A percentile compares a stretch with the other conserved stretches of the same genome.
phyloP scores from a whole-genome alignment of 495 filamentous ascomycete genomes.

The Rhypophila decipiens region DNA sequence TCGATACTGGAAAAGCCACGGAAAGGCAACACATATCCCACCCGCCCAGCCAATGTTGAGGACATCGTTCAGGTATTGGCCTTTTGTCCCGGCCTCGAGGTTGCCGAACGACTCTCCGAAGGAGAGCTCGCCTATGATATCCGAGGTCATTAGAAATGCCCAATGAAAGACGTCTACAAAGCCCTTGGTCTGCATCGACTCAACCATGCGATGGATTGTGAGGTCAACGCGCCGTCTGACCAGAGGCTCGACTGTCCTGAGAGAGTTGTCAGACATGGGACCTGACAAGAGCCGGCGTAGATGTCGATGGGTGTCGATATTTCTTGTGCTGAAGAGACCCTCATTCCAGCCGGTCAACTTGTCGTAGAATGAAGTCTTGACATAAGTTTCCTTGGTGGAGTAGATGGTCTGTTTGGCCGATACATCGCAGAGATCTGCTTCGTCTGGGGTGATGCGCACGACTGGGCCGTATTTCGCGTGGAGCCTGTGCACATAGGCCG shows the following conservation, averaged over 20 bases:
- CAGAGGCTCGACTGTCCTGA: slow-evolving; percentile 31
- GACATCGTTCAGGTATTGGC: slow-evolving; percentile 34
- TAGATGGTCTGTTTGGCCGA: slow-evolving; percentile 12
- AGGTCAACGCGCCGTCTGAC: slow-evolving; percentile 36
- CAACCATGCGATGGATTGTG: slow-evolving; percentile 30
- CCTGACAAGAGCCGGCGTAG: slow-evolving; percentile 35
- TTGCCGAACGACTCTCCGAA: slow-evolving; percentile 52
- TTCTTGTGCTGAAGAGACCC: slow-evolving; percentile 28
- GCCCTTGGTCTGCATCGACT: slow-evolving; percentile 24
- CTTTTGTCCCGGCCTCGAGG: slow-evolving; percentile 43
- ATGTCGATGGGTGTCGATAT: slow-evolving; percentile 29
- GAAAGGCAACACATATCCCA: slow-evolving; percentile 31
- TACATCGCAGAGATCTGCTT: slow-evolving; percentile 37
- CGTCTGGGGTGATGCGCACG: slow-evolving; percentile 53
- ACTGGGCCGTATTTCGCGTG: slow-evolving; percentile 41
- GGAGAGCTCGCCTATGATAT: slow-evolving; percentile 46
- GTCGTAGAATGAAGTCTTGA: slow-evolving; percentile 15
- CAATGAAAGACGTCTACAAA: slow-evolving; percentile 48
- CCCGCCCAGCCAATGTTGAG: slow-evolving; percentile 23
- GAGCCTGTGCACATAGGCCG: slow-evolving; percentile 35
- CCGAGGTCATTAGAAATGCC: slow-evolving; percentile 51
- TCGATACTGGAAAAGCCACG: slow-evolving; percentile 9
- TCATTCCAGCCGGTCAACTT: slow-evolving; percentile 7
- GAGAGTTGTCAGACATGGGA: slow-evolving; percentile 43
- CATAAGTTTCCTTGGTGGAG: slow-evolving; percentile 12